Base-by-base conservation (phyloP, 106 monocot species). In the Chionographis japonica region DNA sequence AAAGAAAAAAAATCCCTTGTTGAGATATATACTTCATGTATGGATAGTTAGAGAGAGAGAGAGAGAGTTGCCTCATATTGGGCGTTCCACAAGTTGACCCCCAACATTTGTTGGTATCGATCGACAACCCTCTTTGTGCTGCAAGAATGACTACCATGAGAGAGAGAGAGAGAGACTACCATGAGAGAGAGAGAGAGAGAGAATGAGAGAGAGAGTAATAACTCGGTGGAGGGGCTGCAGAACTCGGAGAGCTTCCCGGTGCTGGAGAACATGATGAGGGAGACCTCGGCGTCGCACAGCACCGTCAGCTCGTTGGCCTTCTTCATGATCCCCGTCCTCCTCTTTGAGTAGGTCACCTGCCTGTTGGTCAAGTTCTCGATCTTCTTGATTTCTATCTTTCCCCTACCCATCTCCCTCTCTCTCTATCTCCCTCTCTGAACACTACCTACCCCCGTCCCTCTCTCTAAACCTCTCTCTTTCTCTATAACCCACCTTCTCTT, bases 1-100 rank as follows among this genome's bases (percentile, higher is more conserved):
- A 52, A 79, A 37, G 15, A 56, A 51, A 37, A 19, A 15, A 54
- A 15, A 66, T 1, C n/a, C n/a, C n/a, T n/a, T n/a, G n/a, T n/a
- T n/a, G n/a, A n/a, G n/a, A n/a, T n/a, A n/a, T n/a, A n/a, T n/a
- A n/a, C n/a, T n/a, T n/a, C n/a, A n/a, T n/a, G n/a, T n/a, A n/a
- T n/a, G n/a, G n/a, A n/a, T n/a, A n/a, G n/a, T n/a, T n/a, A 50
- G 50, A 49, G 9, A 68, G 6, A 52, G 17, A 54, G 39, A 16
- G 17, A 27, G 10, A 66, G 19, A 77, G 68, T 73, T 69, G 77
- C 95, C 81, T 91, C 84, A 57, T 95, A 95, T 43, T 88, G 91
- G 4, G 76, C 65, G 43, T 75, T 78, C 95, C 95, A 95, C n/a
- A 95, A 60, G 77, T 91, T 75, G 63, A 68, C 81, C 35, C 80